These are phyloP conservation scores for Hexamita inflata DNA, from an alignment of 208 protist genomes.

Conservation along the genomic window DNA sequence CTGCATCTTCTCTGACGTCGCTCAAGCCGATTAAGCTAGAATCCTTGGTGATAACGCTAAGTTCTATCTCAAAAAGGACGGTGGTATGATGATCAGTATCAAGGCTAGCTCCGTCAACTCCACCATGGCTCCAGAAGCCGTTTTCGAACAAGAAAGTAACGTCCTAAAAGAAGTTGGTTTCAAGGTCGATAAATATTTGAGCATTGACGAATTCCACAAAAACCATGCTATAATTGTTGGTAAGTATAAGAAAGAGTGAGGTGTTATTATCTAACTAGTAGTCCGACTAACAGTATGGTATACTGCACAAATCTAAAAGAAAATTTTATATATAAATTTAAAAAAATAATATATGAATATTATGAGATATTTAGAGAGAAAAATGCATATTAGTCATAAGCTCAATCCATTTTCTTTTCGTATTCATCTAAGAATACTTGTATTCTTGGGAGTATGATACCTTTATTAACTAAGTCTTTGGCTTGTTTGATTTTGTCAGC, in stretches of 20 bases:
- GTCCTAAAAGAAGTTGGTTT: conserved; percentile 85
- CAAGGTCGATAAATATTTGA: conserved; percentile 88
- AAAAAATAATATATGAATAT: too few species aligned
- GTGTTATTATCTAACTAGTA: too few species aligned
- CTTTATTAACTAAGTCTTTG: too few species aligned
- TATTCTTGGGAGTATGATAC: too few species aligned
- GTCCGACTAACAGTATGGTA: too few species aligned
- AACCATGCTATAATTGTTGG: conserved; percentile 88
- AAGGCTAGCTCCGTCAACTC: conserved; percentile 98
- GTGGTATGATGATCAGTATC: conserved; percentile 97
- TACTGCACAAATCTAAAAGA: too few species aligned
- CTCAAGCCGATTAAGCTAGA: conserved; percentile 89
- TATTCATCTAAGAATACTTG: too few species aligned
- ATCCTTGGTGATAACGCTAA: conserved; percentile 96
- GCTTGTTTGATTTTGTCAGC: too few species aligned
- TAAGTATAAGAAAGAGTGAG: conserved; percentile 6
- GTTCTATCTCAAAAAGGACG: conserved; percentile 95
- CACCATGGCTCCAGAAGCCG: conserved; percentile 75
- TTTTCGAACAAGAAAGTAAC: conserved; percentile 89
- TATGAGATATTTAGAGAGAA: too few species aligned
- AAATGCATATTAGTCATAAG: too few species aligned
- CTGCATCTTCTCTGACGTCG: conserved; percentile 98
- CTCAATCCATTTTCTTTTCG: too few species aligned
- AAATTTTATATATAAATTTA: too few species aligned
- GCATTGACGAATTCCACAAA: conserved; percentile 94